Base-by-base conservation (phyloP, 2,329 filamentous ascomycete species). In the Hawksworthiomyces lignivorus region DNA sequence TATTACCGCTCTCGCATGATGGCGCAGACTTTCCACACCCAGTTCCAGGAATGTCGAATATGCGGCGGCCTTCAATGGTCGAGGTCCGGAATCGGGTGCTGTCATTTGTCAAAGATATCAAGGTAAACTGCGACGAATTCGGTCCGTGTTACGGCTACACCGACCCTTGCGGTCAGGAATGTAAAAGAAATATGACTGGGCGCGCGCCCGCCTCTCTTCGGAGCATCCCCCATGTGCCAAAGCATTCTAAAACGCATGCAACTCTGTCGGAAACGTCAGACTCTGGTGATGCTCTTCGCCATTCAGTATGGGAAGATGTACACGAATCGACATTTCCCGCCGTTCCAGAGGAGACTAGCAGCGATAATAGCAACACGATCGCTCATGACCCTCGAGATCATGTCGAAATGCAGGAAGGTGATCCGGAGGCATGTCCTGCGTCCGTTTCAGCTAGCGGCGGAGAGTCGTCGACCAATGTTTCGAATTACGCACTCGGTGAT, bases 31-130 rank as follows among this genome's bases (percentile, higher is more conserved):
- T 30, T 4, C 17, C 27, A 14, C 17, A 7, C 32, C 21, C 34
- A 5, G 29, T 35, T 11, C 22, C 56, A 47, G 9, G 48, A 44
- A 42, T 27, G 28, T 39, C n/a, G 4, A 29, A 41, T 3, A 21
- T 45, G 20, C 64, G 73, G 22, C 63, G 74, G 19, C 69, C 70
- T 3, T 80, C 77, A 5, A 72, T 80, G 58, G 52, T 67, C 7
- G 61, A 72, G 44, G 64, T 82, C 28, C 71, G 70, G 32, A 69
- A 70, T 44, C 66, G 74, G 18, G 72, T 82, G 29, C 60, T 80
- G 58, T 82, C 77, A 33, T 82, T 82, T 56, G 73, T 82, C 47
- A 77, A 73, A 54, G 78, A 82, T 52, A 78, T 71, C 18, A 82
- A 82, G 55, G 54, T 67, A 26, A 75, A 79, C 51, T 82, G 78